A percentile compares a stretch with the other conserved stretches of the same genome.
Conservation (phyloP, 2,329 filamentous ascomycete genomes). For the Diaporthe sp. region DNA sequence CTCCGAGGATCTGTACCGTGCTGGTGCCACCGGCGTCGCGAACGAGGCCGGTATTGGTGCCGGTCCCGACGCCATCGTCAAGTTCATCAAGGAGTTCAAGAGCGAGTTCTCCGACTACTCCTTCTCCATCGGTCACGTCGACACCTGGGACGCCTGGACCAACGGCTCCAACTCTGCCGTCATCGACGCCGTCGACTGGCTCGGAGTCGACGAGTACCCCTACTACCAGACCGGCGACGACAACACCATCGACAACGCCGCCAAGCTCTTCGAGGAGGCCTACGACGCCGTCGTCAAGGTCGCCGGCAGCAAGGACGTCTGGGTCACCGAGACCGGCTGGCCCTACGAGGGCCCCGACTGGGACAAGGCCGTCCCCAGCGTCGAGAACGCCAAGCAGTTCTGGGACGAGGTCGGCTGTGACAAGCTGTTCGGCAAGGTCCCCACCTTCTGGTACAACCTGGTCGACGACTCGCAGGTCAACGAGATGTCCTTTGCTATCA, state of each 20-base stretch:
- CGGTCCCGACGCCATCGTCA: slow-evolving; percentile 69
- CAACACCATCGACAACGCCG: slow-evolving; percentile 74
- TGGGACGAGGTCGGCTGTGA: slow-evolving; percentile 84
- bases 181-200: slow-evolving; percentile 77
- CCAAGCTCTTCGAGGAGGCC: slow-evolving; percentile 75
- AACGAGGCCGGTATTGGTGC: slow-evolving; percentile 72
- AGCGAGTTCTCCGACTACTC: slow-evolving; percentile 70
- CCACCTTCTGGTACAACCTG: slow-evolving; percentile 83
- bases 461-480: slow-evolving; percentile 72
- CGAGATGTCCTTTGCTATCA: slow-evolving; percentile 77
- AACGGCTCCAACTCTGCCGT: slow-evolving; percentile 79
- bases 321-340: slow-evolving; percentile 93
- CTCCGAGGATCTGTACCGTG: slow-evolving; percentile 87
- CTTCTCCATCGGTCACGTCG: slow-evolving; percentile 82
- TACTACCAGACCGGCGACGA: slow-evolving; percentile 80
- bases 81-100: slow-evolving; percentile 78
- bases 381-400: slow-evolving; percentile 79
- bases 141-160: slow-evolving; percentile 86
- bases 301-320: slow-evolving; percentile 76
- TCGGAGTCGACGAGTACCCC: slow-evolving; percentile 87
- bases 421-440: slow-evolving; percentile 67
- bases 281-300: slow-evolving; percentile 68
- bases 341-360: slow-evolving; percentile 75
- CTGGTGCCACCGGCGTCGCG: slow-evolving; percentile 74
- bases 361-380: slow-evolving; percentile 71